A percentile compares a stretch with the other conserved stretches of the same genome.
Conservation (phyloP, 805 yeast genomes). For the Hanseniaspora taiwanica region DNA sequence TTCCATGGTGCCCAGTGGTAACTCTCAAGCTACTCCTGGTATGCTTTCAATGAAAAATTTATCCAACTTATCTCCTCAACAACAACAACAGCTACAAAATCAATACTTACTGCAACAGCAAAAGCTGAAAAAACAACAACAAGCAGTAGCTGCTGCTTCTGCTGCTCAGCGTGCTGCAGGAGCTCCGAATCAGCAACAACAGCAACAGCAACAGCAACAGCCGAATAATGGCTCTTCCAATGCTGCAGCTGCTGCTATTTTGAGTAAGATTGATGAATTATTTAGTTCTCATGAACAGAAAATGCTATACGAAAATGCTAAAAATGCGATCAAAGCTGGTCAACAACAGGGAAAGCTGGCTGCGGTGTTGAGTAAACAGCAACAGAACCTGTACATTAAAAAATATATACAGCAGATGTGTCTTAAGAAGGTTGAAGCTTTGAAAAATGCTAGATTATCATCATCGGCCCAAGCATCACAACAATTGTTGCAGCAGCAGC, state of each 20-base stretch:
- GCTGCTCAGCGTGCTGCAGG: too few species aligned
- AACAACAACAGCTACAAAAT: slow-evolving; percentile 5
- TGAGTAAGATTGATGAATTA: slow-evolving; percentile 22
- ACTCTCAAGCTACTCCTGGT: neutral
- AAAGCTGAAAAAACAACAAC: slow-evolving; percentile 23
- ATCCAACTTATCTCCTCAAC: slow-evolving; percentile 1
- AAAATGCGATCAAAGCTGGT: slow-evolving; percentile 24
- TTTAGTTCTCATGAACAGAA: slow-evolving; percentile 25
- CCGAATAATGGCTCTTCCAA: neutral
- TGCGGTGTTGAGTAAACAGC: slow-evolving; percentile 9
- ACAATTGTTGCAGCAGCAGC: slow-evolving; percentile 4
- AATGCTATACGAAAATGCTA: slow-evolving; percentile 23
- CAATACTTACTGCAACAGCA: slow-evolving; percentile 9
- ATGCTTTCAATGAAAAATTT: neutral
- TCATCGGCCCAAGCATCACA: slow-evolving; percentile 6
- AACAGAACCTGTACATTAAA: slow-evolving; percentile 20
- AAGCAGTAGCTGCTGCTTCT: too few species aligned
- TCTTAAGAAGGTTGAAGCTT: slow-evolving; percentile 20
- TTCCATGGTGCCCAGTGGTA: too few species aligned
- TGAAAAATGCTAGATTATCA: slow-evolving; percentile 12
- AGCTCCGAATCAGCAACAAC: slow-evolving; percentile 25
- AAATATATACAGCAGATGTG: slow-evolving; percentile 26
- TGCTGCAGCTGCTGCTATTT: slow-evolving; percentile 19
- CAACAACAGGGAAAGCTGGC: slow-evolving; percentile 20
- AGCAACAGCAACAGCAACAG: neutral